A percentile compares a stretch with the other conserved stretches of the same genome.
phyloP scores from a whole-genome alignment of 345 rosid species.

The Melastoma malabathricum region DNA sequence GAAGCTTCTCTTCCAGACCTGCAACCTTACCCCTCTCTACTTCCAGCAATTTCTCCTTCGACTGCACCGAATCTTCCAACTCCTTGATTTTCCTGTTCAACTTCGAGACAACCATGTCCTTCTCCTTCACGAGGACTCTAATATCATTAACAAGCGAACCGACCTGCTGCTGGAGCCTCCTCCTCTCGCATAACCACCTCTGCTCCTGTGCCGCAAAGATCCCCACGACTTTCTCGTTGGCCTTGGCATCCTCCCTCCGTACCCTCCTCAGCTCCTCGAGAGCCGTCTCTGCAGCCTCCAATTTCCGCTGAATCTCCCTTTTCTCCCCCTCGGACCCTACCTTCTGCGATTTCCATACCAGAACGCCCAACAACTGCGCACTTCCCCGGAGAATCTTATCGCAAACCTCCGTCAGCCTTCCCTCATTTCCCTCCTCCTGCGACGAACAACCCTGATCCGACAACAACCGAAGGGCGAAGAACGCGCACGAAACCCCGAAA shows the following conservation, averaged over 20 bases:
- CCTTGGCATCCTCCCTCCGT: slow-evolving; percentile 74
- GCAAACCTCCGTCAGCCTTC: slow-evolving; percentile 38
- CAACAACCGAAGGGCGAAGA: slow-evolving; percentile 35
- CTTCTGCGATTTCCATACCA: slow-evolving; percentile 55
- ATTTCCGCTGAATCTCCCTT: slow-evolving; percentile 30
- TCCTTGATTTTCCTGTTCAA: slow-evolving; percentile 40
- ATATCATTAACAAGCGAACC: slow-evolving; percentile 54
- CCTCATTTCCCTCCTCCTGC: slow-evolving; percentile 20
- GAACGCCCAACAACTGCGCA: slow-evolving; percentile 54
- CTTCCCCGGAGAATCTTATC: slow-evolving; percentile 51
- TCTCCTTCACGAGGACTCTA: slow-evolving; percentile 33
- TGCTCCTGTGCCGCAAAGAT: slow-evolving; percentile 83
- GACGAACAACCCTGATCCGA: slow-evolving; percentile 10
- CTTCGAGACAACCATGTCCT: slow-evolving; percentile 28
- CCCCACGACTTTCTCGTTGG: slow-evolving; percentile 84
- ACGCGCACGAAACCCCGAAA: slow-evolving; percentile 64
- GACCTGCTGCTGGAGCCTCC: slow-evolving; percentile 37
- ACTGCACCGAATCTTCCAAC: slow-evolving; percentile 34
- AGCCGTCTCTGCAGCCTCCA: slow-evolving; percentile 40
- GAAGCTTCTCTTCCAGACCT: slow-evolving; percentile 44
- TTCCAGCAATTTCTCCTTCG: slow-evolving; percentile 42
- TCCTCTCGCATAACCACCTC: slow-evolving; percentile 65
- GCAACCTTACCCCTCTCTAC: slow-evolving; percentile 40
- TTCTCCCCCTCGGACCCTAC: slow-evolving; percentile 16
- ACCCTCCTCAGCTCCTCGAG: slow-evolving; percentile 49